These are phyloP conservation scores for Moricandia arvensis DNA, from an alignment of 345 rosid genomes.

Conservation along the genomic window DNA sequence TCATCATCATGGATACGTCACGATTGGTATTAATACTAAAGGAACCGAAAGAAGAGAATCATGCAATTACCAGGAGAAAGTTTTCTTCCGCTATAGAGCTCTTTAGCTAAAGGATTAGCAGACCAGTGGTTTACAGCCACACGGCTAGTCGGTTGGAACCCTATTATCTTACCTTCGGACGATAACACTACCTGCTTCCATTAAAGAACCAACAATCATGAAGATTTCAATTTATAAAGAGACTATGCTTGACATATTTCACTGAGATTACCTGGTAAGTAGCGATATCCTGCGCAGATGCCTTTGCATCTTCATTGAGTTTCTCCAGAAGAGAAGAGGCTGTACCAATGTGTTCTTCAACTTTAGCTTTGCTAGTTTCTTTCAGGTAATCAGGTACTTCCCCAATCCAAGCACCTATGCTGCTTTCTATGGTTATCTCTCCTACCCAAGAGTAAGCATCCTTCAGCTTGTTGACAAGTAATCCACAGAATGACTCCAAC, in stretches of 20 bases:
- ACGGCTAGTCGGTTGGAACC: constrained; percentile 75
- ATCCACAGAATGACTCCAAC: constrained; percentile 54
- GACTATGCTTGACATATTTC: background rate
- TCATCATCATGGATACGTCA: too few relatives aligned
- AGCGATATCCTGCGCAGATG: constrained; percentile 63
- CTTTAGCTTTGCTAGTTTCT: constrained; percentile 36
- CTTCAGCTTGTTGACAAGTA: constrained; percentile 56
- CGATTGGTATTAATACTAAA: too few relatives aligned
- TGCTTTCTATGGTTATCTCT: constrained; percentile 43
- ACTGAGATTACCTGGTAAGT: constrained; percentile 62
- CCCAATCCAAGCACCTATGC: constrained; percentile 64
- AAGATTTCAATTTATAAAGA: background rate
- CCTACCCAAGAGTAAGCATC: constrained; percentile 61
- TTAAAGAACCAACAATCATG: constrained; percentile 1
- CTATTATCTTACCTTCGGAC: constrained; percentile 61
- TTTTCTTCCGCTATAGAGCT: constrained; percentile 58
- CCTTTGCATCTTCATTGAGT: constrained; percentile 46
- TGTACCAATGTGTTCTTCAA: constrained; percentile 33
- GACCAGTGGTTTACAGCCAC: constrained; percentile 78
- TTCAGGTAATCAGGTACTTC: constrained; percentile 62
- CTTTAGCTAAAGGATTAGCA: constrained; percentile 68
- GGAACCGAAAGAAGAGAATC: constrained; percentile 8
- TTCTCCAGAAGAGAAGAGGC: constrained; percentile 42
- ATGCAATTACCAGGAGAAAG: constrained; percentile 56
- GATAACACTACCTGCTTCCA: constrained; percentile 60